Conservation (phyloP, 2,329 filamentous ascomycete genomes). For the Pestalotiopsis sp. region DNA sequence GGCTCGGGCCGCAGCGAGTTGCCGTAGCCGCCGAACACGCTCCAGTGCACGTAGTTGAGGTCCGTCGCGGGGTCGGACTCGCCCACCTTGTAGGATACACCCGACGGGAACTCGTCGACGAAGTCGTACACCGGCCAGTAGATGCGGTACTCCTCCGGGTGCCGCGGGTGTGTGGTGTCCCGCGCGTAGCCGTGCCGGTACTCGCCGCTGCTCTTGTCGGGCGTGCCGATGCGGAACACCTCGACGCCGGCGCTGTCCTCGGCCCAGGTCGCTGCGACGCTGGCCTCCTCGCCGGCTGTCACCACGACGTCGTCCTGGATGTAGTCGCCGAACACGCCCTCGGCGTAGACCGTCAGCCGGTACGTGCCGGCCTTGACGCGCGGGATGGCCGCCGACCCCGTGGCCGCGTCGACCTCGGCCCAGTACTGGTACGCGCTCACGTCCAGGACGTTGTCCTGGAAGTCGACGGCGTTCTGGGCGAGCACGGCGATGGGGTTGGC, state of each 20-base stretch:
- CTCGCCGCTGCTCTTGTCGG: constrained; percentile 64
- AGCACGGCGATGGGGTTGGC: constrained; percentile 58
- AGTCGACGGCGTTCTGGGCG: constrained; percentile 52
- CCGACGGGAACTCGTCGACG: constrained; percentile 58
- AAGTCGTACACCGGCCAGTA: constrained; percentile 67
- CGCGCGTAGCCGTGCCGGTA: constrained; percentile 59
- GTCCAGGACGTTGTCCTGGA: constrained; percentile 61
- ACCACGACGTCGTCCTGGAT: constrained; percentile 53
- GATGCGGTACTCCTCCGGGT: constrained; percentile 60
- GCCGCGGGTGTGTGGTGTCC: constrained; percentile 49
- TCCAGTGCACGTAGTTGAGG: constrained; percentile 70
- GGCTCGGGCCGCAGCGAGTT: constrained; percentile 47
- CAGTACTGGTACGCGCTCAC: constrained; percentile 65
- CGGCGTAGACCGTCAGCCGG: constrained; percentile 64
- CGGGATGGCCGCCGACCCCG: constrained; percentile 53
- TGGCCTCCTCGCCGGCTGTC: constrained; percentile 40
- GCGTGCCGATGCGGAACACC: constrained; percentile 64
- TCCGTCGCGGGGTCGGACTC: constrained; percentile 49
- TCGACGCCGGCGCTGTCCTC: constrained; percentile 60
- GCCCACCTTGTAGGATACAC: constrained; percentile 61
- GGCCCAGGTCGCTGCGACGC: constrained; percentile 47
- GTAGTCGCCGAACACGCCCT: constrained; percentile 64
- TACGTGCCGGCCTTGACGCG: constrained; percentile 61
- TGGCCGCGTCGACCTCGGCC: constrained; percentile 47
- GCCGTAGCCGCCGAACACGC: constrained; percentile 60